Percentiles rank a stretch among this genome's conserved stretches.
Conservation (phyloP, 2,329 filamentous ascomycete genomes). For the Monilinia fructicola region DNA sequence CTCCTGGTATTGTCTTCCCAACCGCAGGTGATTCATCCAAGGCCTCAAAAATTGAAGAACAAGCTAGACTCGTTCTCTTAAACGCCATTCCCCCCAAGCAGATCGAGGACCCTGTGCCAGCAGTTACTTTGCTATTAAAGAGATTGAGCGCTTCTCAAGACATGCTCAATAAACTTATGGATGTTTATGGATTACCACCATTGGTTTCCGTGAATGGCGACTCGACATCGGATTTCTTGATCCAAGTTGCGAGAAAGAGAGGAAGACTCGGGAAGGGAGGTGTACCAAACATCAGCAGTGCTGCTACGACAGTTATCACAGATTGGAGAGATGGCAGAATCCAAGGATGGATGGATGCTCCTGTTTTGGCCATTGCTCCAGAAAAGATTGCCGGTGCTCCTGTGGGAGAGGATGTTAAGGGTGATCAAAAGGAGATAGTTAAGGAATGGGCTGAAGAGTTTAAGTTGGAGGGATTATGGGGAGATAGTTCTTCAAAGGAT, state of each 20-base stretch:
- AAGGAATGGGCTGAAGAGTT: slow-evolving; percentile 94
- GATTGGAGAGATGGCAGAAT: slow-evolving; percentile 96
- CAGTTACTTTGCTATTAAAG: slow-evolving; percentile 79
- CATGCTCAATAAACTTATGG: slow-evolving; percentile 75
- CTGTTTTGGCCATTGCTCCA: slow-evolving; percentile 56
- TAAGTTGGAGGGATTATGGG: slow-evolving; percentile 90
- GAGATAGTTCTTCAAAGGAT: slow-evolving; percentile 51
- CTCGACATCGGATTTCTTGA: slow-evolving; percentile 82
- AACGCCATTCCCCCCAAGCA: slow-evolving; percentile 93
- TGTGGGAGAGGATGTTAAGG: slow-evolving; percentile 49
- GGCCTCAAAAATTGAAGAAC: slow-evolving; percentile 62
- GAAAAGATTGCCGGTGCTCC: slow-evolving; percentile 42
- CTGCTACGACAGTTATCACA: slow-evolving; percentile 90
- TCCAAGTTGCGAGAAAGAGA: slow-evolving; percentile 92
- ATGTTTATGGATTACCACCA: slow-evolving; percentile 80
- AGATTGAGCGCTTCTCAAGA: slow-evolving; percentile 71
- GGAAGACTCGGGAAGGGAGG: slow-evolving; percentile 86
- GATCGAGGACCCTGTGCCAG: slow-evolving; percentile 87
- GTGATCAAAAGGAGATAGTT: slow-evolving; percentile 82
- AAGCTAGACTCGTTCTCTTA: slow-evolving; percentile 81
- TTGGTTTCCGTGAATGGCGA: slow-evolving; percentile 72
- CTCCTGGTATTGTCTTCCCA: slow-evolving; percentile 91
- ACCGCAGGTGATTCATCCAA: slow-evolving; percentile 59
- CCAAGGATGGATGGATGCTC: slow-evolving; percentile 85
- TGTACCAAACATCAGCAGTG: slow-evolving; percentile 81